Evolutionary conservation across 2,329 filamentous ascomycete genomes (phyloP).

Genomic region (Arachnomyces sp.): DNA sequence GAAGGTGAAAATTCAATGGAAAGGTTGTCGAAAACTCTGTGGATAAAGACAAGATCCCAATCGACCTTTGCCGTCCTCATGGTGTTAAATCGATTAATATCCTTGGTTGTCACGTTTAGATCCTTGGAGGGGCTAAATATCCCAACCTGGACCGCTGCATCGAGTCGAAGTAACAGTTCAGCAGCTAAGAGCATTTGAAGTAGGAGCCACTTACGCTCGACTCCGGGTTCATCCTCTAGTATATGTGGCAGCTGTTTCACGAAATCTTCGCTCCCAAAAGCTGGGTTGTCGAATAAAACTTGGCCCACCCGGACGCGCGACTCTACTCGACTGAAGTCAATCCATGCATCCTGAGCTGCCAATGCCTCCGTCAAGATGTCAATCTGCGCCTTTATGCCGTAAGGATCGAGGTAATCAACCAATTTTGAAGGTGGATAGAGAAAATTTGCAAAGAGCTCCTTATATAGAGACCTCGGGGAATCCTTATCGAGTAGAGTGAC

Average conservation of each 20-base stretch:
- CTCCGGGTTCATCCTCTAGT: slow-evolving; percentile 18
- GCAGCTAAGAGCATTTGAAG: slow-evolving; percentile 49
- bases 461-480: slow-evolving; percentile 24
- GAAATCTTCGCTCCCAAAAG: slow-evolving; percentile 30
- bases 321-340: slow-evolving; percentile 40
- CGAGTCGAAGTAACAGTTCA: slow-evolving; percentile 48
- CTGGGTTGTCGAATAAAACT: slow-evolving; percentile 35
- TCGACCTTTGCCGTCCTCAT: slow-evolving; percentile 46
- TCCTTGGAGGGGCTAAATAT: slow-evolving; percentile 33
- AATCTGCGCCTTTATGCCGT: slow-evolving; percentile 40
- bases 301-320: slow-evolving; percentile 41
- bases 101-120: slow-evolving; percentile 35
- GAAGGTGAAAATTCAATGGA: slow-evolving; percentile 24
- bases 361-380: slow-evolving; percentile 37
- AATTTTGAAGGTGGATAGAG: slow-evolving; percentile 29
- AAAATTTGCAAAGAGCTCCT: slow-evolving; percentile 30
- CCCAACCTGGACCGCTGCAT: slow-evolving; percentile 37
- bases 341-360: slow-evolving; percentile 38
- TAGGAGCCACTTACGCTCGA: slow-evolving; percentile 47
- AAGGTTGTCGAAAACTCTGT: slow-evolving; percentile 48
- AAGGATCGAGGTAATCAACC: slow-evolving; percentile 18
- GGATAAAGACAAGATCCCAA: slow-evolving; percentile 50
- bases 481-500: slow-evolving; percentile 31
- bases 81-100: slow-evolving; percentile 40
- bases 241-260: slow-evolving; percentile 14